A percentile compares a stretch with the other conserved stretches of the same genome.
Evolutionary conservation across 805 yeast species (phyloP).

Genomic region (Dipodascus geniculatus): DNA sequence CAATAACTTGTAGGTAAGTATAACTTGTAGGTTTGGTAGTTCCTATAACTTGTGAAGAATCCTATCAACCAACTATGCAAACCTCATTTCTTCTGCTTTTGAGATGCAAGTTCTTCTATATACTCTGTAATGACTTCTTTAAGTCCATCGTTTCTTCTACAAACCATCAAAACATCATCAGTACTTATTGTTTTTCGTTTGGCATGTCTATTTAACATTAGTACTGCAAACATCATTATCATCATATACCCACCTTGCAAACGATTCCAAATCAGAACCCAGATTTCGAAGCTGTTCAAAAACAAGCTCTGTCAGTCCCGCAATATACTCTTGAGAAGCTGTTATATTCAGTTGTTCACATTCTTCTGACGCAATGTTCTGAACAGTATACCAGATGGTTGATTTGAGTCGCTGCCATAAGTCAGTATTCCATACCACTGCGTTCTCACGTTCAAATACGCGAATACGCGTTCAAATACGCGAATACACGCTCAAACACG

Average conservation of each 20-base stretch:
- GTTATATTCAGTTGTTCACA: conserved; percentile 13
- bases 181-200: conserved; percentile 18
- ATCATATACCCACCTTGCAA: conserved; percentile 17
- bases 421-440: not conserved
- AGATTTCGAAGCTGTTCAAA: conserved; percentile 20
- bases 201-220: conserved; percentile 17
- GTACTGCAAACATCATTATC: no score
- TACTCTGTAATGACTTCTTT: conserved; percentile 16
- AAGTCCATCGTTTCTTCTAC: conserved; percentile 22
- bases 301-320: conserved; percentile 23
- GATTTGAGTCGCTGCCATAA: conserved; percentile 17
- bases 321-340: conserved; percentile 23
- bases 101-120: conserved; percentile 4
- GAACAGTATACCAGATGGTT: conserved; percentile 22
- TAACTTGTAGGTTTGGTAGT: no score
- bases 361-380: conserved; percentile 21
- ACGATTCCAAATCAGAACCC: conserved; percentile 21
- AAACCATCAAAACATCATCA: conserved; percentile 22
- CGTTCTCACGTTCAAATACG: no score
- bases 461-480: no score
- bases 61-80: not conserved
- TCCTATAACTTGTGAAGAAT: no score
- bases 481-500: no score
- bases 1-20: no score
- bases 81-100: not conserved